A percentile compares a stretch with the other conserved stretches of the same genome.
Conservation (phyloP, 352 stramenopile genomes). For the Blastocystis sp. region DNA sequence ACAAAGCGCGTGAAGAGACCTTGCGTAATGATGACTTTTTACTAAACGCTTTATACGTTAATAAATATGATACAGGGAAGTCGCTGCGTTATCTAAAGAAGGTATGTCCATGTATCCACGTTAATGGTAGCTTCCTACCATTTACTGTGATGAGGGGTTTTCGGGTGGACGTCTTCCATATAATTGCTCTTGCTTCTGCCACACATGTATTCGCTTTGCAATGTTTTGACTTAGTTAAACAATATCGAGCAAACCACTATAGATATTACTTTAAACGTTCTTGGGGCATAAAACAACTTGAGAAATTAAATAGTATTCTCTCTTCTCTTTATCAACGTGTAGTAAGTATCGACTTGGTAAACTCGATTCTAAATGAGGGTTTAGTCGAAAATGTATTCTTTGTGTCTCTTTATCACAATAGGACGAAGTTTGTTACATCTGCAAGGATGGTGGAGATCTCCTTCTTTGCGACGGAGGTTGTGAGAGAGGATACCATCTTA, state of each 20-base stretch:
- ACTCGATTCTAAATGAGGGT: neutral
- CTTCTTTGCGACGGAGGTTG: conserved; percentile 56
- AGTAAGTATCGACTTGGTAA: conserved; percentile 33
- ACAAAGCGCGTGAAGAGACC: neutral
- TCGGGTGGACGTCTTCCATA: conserved; percentile 1
- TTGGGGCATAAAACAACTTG: conserved; percentile 42
- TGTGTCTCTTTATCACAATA: neutral
- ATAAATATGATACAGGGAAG: neutral
- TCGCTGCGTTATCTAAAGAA: neutral
- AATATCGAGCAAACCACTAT: conserved; percentile 25
- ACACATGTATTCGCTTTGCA: neutral
- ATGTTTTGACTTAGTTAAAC: neutral
- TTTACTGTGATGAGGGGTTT: neutral
- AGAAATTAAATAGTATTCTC: conserved; percentile 25
- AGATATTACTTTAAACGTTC: neutral
- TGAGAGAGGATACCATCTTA: conserved; percentile 27
- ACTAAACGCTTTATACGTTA: neutral
- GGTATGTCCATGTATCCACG: neutral
- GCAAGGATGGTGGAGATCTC: conserved; percentile 37
- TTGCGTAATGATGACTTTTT: conserved; percentile 24
- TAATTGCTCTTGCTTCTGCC: conserved; percentile 43
- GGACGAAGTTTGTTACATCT: conserved; percentile 55
- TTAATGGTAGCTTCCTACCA: neutral
- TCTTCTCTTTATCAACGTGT: neutral
- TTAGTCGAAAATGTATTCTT: neutral